Conservation (phyloP, 2,329 filamentous ascomycete genomes). For the Stagonosporopsis rhizophila region DNA sequence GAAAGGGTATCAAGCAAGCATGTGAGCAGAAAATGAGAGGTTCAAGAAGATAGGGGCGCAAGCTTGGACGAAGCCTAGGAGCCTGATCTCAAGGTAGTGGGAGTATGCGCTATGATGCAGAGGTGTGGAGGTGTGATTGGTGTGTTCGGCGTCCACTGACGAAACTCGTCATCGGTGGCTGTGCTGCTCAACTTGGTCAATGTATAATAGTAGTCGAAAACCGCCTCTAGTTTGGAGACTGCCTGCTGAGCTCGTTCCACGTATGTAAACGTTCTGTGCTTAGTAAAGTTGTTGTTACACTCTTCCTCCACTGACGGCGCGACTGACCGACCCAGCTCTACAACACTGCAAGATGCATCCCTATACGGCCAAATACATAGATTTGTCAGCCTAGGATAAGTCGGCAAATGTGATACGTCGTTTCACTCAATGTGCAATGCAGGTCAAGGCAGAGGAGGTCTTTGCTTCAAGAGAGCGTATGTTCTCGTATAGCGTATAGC, state of each 20-base stretch:
- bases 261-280: not conserved
- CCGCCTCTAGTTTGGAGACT: not conserved
- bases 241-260: not conserved
- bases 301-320: not conserved
- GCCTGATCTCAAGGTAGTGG: constrained; percentile 5
- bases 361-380: not conserved
- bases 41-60: not conserved
- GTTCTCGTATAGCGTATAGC: constrained; percentile 11
- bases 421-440: not conserved
- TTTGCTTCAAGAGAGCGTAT: constrained; percentile 1
- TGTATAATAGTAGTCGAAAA: not conserved
- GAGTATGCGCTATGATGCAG: constrained; percentile 15
- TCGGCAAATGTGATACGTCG: not conserved
- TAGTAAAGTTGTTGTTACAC: not conserved
- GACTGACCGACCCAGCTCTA: not conserved
- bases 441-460: not conserved
- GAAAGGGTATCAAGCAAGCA: constrained; percentile 15
- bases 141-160: not conserved
- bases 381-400: not conserved
- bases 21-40: not conserved
- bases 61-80: constrained; percentile 3
- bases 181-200: constrained; percentile 1
- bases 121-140: constrained; percentile 12
- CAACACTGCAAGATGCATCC: not conserved
- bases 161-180: constrained; percentile 20